Conservation (phyloP, 2,329 filamentous ascomycete species). For the Aspergillus alliaceus region DNA sequence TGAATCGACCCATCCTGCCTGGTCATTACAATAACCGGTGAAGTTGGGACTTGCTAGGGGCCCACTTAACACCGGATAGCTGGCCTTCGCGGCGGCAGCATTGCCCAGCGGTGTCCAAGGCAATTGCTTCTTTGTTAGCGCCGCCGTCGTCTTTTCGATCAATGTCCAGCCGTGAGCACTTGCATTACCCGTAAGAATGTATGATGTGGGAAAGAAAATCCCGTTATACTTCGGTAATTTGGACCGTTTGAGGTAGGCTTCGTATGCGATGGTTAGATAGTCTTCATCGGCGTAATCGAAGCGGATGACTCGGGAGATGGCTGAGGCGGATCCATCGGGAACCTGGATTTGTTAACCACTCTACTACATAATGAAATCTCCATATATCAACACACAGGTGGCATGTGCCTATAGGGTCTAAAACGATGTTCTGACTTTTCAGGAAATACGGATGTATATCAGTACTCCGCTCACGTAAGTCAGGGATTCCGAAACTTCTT, state of each 20-base stretch:
- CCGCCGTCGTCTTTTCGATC: conserved; percentile 9
- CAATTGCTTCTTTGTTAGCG: conserved; percentile 9
- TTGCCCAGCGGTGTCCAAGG: conserved; percentile 6
- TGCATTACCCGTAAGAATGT: conserved; percentile 9
- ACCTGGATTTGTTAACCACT: conserved; percentile 10
- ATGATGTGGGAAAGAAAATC: conserved; percentile 13
- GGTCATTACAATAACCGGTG: conserved; percentile 19
- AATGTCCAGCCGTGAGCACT: conserved; percentile 7
- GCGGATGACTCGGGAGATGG: conserved; percentile 34
- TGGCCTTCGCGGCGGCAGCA: conserved; percentile 19
- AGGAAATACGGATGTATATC: background rate
- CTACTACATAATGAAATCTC: no score
- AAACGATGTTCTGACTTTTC: no score
- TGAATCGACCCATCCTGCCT: conserved; percentile 26
- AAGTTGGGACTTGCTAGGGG: conserved; percentile 16
- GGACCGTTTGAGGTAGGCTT: conserved; percentile 21
- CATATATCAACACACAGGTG: no score
- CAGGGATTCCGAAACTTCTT: background rate
- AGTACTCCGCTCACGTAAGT: background rate
- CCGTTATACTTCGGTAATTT: conserved; percentile 10
- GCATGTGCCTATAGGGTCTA: no score
- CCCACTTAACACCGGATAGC: conserved; percentile 24
- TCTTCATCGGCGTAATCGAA: conserved; percentile 33
- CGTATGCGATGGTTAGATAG: conserved; percentile 28
- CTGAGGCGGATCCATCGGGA: conserved; percentile 33